Conservation (phyloP, 345 rosid species). For the Laguncularia racemosa region DNA sequence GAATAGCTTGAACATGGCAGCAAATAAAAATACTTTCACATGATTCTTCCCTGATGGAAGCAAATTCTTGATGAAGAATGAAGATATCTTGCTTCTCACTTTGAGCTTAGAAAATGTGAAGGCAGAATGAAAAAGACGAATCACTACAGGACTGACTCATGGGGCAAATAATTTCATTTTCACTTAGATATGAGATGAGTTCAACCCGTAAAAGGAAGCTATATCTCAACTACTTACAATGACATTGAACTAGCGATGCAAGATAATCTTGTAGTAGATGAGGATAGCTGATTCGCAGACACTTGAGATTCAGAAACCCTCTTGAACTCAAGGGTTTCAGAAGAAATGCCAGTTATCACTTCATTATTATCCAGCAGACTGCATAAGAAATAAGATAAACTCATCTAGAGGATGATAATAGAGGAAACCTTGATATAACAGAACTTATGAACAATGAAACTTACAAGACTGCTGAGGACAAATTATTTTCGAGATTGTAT, state of each 20-base stretch:
- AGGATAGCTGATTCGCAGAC: constrained; percentile 27
- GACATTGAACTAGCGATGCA: constrained; percentile 12
- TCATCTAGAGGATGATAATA: not conserved
- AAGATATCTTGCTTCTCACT: too few species aligned
- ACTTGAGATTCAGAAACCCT: constrained; percentile 40
- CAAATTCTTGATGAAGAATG: too few species aligned
- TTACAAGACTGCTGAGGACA: constrained; percentile 44
- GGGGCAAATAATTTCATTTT: too few species aligned
- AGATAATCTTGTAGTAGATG: constrained; percentile 17
- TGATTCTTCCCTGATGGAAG: too few species aligned
- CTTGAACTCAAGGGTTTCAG: constrained; percentile 28
- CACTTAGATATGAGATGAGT: too few species aligned
- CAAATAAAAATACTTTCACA: too few species aligned
- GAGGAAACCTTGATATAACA: not conserved
- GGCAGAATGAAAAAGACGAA: too few species aligned
- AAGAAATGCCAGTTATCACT: constrained; percentile 29
- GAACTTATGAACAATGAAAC: constrained; percentile 9
- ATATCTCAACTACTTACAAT: constrained; percentile 16
- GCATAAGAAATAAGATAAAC: constrained; percentile 11
- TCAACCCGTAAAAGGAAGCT: not conserved
- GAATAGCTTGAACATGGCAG: too few species aligned
- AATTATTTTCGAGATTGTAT: constrained; percentile 33
- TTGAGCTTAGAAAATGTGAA: too few species aligned
- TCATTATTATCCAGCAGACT: constrained; percentile 58
- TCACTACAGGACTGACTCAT: too few species aligned